phyloP scores from a whole-genome alignment of 2,329 filamentous ascomycete species.

The Leptographium wingfieldii region DNA sequence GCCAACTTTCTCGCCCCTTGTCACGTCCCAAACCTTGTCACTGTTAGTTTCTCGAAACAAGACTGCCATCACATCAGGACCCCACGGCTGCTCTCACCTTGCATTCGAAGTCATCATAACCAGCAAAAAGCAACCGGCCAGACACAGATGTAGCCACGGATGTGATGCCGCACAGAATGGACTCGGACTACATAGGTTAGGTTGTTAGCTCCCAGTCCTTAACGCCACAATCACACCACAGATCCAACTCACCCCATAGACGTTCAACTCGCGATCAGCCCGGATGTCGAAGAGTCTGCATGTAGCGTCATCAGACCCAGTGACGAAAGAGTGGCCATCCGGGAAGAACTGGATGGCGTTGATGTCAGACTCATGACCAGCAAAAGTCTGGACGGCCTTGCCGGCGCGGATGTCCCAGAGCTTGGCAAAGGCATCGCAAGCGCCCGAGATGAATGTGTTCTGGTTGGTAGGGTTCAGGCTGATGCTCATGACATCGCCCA shows the following conservation, averaged over 20 bases:
- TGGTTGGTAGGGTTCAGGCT: slow-evolving; percentile 99
- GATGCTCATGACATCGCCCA: slow-evolving; percentile 99
- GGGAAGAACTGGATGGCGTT: slow-evolving; percentile 99
- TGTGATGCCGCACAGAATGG: slow-evolving; percentile 94
- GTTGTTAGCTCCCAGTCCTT: slow-evolving; percentile 10
- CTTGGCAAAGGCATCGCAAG: slow-evolving; percentile 96
- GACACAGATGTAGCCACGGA: slow-evolving; percentile 97
- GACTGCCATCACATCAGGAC: slow-evolving; percentile 6
- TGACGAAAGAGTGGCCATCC: slow-evolving; percentile 95
- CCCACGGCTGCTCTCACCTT: slow-evolving; percentile 51
- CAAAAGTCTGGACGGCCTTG: slow-evolving; percentile 97
- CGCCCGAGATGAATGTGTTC: slow-evolving; percentile 98
- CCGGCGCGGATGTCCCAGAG: slow-evolving; percentile 97
- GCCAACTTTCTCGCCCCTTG: slow-evolving; percentile 91
- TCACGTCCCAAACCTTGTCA: slow-evolving; percentile 92
- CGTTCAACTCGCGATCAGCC: slow-evolving; percentile 68
- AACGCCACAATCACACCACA: background rate
- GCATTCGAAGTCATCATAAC: slow-evolving; percentile 99
- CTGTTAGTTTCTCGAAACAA: background rate
- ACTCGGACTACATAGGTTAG: slow-evolving; percentile 58
- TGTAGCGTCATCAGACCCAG: slow-evolving; percentile 92
- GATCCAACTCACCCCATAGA: slow-evolving; percentile 46
- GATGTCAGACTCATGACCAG: slow-evolving; percentile 96
- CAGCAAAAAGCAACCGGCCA: slow-evolving; percentile 85
- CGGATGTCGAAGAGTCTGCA: slow-evolving; percentile 97